A percentile compares a stretch with the other conserved stretches of the same genome.
Evolutionary conservation across 2,329 filamentous ascomycete species (phyloP).

Genomic region (Alternaria conjuncta): DNA sequence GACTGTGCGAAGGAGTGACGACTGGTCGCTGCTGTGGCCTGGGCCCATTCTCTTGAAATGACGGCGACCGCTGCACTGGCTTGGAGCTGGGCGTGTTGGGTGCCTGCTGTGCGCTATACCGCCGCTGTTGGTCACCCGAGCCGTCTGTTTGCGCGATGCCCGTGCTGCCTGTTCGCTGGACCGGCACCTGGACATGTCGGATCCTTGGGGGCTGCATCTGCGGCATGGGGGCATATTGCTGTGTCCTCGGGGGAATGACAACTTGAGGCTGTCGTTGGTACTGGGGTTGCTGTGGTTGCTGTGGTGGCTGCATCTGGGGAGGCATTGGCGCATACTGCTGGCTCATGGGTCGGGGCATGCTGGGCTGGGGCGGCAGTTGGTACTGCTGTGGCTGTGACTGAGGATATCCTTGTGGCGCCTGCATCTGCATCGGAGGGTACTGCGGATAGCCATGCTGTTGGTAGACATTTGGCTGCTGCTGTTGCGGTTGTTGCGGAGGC

Average conservation of each 20-base stretch:
- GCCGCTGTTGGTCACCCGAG: slow-evolving; percentile 20
- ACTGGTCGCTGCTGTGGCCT: slow-evolving; percentile 40
- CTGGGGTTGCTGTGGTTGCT: slow-evolving; percentile 10
- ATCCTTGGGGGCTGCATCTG: slow-evolving; percentile 37
- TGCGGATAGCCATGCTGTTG: slow-evolving; percentile 31
- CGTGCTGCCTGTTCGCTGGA: slow-evolving; percentile 26
- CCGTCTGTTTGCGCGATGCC: slow-evolving; percentile 25
- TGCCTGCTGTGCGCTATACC: slow-evolving; percentile 21
- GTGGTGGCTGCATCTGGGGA: slow-evolving; percentile 16
- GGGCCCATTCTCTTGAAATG: slow-evolving; percentile 40
- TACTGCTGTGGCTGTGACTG: slow-evolving; percentile 31
- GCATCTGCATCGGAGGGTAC: slow-evolving; percentile 9
- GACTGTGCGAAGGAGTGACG: slow-evolving; percentile 27
- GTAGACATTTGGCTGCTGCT: slow-evolving; percentile 36
- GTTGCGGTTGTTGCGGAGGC: slow-evolving; percentile 31
- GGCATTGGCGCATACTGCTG: slow-evolving; percentile 34
- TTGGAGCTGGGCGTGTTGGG: slow-evolving; percentile 42
- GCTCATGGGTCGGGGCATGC: slow-evolving; percentile 25
- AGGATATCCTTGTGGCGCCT: slow-evolving; percentile 9
- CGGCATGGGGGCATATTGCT: slow-evolving; percentile 29
- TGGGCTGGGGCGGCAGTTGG: slow-evolving; percentile 8
- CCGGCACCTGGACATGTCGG: slow-evolving; percentile 37
- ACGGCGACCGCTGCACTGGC: slow-evolving; percentile 47
- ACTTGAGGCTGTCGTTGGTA: slow-evolving; percentile 39
- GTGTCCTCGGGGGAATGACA: slow-evolving; percentile 32